Percentiles rank a stretch among this genome's conserved stretches.
These are phyloP conservation scores for Akanthomyces muscarius DNA, from an alignment of 2,329 filamentous ascomycete genomes.

Conservation along the genomic window DNA sequence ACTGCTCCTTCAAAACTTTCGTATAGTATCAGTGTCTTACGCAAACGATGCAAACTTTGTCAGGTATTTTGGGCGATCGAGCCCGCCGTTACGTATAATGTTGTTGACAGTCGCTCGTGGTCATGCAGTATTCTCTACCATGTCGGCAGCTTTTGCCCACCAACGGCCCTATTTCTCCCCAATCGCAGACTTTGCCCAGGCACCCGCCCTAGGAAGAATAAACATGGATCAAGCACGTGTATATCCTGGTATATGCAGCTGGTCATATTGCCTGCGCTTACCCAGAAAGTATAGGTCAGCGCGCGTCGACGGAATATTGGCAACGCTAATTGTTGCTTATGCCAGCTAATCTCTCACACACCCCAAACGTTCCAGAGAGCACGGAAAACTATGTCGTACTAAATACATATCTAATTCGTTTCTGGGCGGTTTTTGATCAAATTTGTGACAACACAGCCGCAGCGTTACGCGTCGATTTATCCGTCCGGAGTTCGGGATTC, in stretches of 20 bases:
- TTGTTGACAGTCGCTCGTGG: too few species aligned
- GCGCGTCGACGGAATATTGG: not conserved
- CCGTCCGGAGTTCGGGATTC: not conserved
- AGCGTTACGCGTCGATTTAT: not conserved
- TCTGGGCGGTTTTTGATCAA: not conserved
- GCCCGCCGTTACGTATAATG: too few species aligned
- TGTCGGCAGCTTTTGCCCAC: too few species aligned
- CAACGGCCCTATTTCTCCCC: too few species aligned
- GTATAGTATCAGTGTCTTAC: too few species aligned
- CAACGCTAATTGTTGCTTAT: slow-evolving; percentile 1
- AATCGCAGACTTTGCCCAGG: too few species aligned
- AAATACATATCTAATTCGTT: not conserved
- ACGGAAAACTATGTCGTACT: not conserved
- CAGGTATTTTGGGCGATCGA: too few species aligned
- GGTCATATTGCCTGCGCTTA: not conserved
- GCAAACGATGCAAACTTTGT: too few species aligned
- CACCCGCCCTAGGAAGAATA: not conserved
- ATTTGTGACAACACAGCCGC: not conserved
- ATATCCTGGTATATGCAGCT: not conserved
- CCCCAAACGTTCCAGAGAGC: not conserved
- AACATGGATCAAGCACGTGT: not conserved
- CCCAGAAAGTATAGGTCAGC: not conserved
- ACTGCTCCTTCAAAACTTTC: too few species aligned
- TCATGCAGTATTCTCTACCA: too few species aligned
- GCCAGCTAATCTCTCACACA: not conserved